Conservation (phyloP, 352 stramenopile species). For the Globisporangium yorkense region DNA sequence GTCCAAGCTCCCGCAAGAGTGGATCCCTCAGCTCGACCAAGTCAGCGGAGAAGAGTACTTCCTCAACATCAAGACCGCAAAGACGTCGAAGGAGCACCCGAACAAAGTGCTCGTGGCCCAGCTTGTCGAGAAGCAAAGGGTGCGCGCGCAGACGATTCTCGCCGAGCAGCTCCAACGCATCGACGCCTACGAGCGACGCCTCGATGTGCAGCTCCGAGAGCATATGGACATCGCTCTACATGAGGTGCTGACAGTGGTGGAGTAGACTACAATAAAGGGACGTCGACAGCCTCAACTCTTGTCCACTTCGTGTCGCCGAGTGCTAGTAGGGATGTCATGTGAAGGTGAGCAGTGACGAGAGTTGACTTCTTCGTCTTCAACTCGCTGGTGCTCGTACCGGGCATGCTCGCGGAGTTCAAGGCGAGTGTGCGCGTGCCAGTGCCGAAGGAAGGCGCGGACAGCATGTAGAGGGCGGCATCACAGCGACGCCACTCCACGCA, state of each 20-base stretch:
- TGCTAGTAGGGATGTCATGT: too few species aligned
- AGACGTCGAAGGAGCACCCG: slow-evolving; percentile 27
- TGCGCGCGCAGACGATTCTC: slow-evolving; percentile 20
- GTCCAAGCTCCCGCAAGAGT: slow-evolving; percentile 26
- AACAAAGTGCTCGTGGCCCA: slow-evolving; percentile 26
- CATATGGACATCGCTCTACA: slow-evolving; percentile 1
- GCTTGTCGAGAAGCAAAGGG: slow-evolving; percentile 23
- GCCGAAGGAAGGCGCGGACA: too few species aligned
- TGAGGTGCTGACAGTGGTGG: background rate
- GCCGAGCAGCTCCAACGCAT: slow-evolving; percentile 15
- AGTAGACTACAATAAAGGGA: background rate
- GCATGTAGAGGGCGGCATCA: too few species aligned
- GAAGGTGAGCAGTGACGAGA: too few species aligned
- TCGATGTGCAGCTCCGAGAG: slow-evolving; percentile 14
- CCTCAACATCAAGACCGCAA: slow-evolving; percentile 30
- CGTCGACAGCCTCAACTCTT: too few species aligned
- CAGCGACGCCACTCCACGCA: too few species aligned
- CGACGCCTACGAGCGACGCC: slow-evolving; percentile 16
- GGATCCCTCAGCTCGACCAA: slow-evolving; percentile 37
- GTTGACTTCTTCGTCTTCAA: too few species aligned
- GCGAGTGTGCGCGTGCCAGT: too few species aligned
- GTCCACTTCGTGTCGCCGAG: too few species aligned
- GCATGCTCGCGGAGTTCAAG: too few species aligned
- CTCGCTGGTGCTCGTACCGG: too few species aligned
- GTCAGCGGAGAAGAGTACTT: slow-evolving; percentile 33